Conservation (phyloP, 2,329 filamentous ascomycete species). For the Botrytis cinerea region DNA sequence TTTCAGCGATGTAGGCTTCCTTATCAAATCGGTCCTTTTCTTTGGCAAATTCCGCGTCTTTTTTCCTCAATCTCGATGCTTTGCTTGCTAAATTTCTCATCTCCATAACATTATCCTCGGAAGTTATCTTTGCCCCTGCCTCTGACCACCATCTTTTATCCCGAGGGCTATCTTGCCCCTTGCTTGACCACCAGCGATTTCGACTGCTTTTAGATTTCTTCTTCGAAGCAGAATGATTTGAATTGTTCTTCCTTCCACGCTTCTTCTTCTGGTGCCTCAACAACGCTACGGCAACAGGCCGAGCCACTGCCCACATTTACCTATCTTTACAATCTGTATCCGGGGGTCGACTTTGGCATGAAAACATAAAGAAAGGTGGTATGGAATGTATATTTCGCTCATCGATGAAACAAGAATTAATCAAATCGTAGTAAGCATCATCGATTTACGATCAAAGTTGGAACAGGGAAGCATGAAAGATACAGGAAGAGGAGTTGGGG, state of each 20-base stretch:
- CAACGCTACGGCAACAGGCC: neutral
- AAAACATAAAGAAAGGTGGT: conserved; percentile 5
- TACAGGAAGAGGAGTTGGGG: neutral
- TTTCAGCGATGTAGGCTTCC: neutral
- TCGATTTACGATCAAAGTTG: neutral
- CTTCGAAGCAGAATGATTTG: neutral
- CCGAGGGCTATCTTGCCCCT: neutral
- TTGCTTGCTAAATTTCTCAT: neutral
- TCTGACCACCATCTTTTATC: conserved; percentile 6
- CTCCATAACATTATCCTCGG: conserved; percentile 1
- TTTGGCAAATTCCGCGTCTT: neutral
- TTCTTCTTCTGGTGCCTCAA: neutral
- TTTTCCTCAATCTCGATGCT: neutral
- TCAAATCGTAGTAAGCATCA: neutral
- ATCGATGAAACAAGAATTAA: neutral
- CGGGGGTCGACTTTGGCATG: neutral
- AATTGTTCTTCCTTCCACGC: neutral
- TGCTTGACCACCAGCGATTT: neutral
- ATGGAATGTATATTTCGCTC: neutral
- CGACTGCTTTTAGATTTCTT: neutral
- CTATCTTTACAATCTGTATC: neutral
- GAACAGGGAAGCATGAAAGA: neutral
- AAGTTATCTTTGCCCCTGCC: neutral
- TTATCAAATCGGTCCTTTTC: conserved; percentile 10
- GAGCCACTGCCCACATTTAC: conserved; percentile 17